Evolutionary conservation across 2,329 filamentous ascomycete genomes (phyloP), one percentile per base, ranked within the genome.

Genomic region (Podosphaera aphanis): DNA sequence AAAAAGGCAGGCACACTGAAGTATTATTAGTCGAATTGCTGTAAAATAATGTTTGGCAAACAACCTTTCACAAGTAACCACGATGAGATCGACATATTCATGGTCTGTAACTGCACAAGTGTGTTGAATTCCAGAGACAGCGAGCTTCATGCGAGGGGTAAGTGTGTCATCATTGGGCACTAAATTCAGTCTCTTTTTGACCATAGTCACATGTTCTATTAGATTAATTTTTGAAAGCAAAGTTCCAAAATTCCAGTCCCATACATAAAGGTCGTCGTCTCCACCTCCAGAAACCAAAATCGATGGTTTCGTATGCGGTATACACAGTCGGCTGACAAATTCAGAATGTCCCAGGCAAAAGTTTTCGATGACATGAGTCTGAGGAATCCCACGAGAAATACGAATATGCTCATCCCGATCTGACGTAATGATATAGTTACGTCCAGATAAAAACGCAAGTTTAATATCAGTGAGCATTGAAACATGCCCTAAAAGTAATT

Each of bases 311-410:
- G 61, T 63, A 0, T 59, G 58, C 0, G 77, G 75, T 16, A 88
- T 63, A 55, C 77, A 79, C 38, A 98, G 64, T 48, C 74, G 76
- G 63, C 71, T 84, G 52, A 98, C 68, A 59, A 95, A 95, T 33
- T 86, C 74, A 45, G 69, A 75, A 62, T 98, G 90, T 3, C 85
- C 88, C 2, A 94, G 70, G 58, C 88, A 95, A 61, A 82, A 95
- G 0, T 70, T 70, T 61, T 95, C 85, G 51, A 94, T 92, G 49
- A 95, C 69, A 60, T 94, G 79, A 0, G 83, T 69, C 60, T 95
- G 86, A 1, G 83, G 81, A 49, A 77, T 68, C 35, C 79, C 83
- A 48, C 84, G 73, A 43, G 83, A 93, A 18, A 94, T 69, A 33
- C 90, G 80, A 56, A 98, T 88, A 62, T 98, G 90, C 61, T 84